Base-by-base conservation (phyloP, 2,329 filamentous ascomycete genomes). In the Aspergillus fischeri region DNA sequence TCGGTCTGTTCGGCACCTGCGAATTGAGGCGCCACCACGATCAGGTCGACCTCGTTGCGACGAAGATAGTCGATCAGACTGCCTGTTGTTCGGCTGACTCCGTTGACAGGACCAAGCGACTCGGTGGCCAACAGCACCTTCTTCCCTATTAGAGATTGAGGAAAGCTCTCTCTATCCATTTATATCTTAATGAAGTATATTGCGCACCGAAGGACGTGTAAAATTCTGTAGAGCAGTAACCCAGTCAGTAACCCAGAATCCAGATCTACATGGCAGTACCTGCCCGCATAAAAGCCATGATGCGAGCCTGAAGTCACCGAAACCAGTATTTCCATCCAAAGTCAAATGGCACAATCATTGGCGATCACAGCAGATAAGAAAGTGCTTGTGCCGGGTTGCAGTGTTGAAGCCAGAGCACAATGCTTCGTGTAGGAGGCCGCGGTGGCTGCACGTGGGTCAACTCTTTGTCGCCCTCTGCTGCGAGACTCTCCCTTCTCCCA, bases 21-120 rank as follows among this genome's bases (percentile, higher is more conserved):
- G 67, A 78, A 74, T 49, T 82, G 77, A 17, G 87, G 87, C 44
- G 87, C 86, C 35, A 89, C 86, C 5, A 89, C 84, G 8, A 85
- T 84, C 51, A 90, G 82, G 20, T 85, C 79, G 10, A 82, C 86
- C 21, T 85, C 86, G 63, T 89, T 76, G n/a, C 75, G 75, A 55
- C 85, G 81, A 21, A 90, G 76, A 62, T 89, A 87, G 67, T 85
- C 83, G 54, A 90, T 84, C 52, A 90, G 80, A 77, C 86, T 88
- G 63, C 86, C 76, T 0, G 87, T 90, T 4, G 87, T 90, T 59
- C 86, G 80, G 65, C 84, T 88, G 49, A 90, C 87, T n/a, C 87
- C 87, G 67, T 90, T 90, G 68, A 90, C 85, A 0, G 87, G 87
- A 3, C 86, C 87, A 57, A 89, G 86, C 0, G 86, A 89, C 68